Evolutionary conservation across 352 stramenopile species (phyloP).

Genomic region (Elongisporangium senticosum): DNA sequence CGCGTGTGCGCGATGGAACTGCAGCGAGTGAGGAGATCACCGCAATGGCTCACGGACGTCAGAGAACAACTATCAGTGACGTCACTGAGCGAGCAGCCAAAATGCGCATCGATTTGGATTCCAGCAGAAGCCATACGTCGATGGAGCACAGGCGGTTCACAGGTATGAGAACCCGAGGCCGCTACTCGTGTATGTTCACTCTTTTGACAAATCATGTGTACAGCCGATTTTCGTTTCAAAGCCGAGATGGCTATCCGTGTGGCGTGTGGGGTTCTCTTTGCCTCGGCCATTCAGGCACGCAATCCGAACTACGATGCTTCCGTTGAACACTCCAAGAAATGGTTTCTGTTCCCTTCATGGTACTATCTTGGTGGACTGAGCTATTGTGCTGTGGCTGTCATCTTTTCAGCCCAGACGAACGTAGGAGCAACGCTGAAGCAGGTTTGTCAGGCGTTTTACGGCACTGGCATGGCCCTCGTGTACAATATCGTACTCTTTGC

Average conservation of each 20-base stretch:
- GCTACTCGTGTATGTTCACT: slow-evolving; percentile 27
- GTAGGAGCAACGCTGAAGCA: slow-evolving; percentile 59
- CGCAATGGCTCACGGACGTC: slow-evolving; percentile 20
- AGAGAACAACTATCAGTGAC: no score
- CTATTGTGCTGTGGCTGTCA: slow-evolving; percentile 58
- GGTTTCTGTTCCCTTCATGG: slow-evolving; percentile 65
- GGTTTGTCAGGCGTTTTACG: slow-evolving; percentile 74
- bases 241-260: slow-evolving; percentile 64
- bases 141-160: slow-evolving; percentile 19
- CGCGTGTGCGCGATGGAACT: slow-evolving; percentile 35
- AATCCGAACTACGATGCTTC: slow-evolving; percentile 38
- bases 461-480: slow-evolving; percentile 50
- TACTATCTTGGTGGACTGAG: slow-evolving; percentile 58
- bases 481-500: slow-evolving; percentile 64
- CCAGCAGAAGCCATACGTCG: slow-evolving; percentile 51
- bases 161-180: no score
- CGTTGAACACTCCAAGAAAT: slow-evolving; percentile 50
- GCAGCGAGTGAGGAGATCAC: slow-evolving; percentile 50
- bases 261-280: slow-evolving; percentile 57
- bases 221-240: slow-evolving; percentile 65
- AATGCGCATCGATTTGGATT: slow-evolving; percentile 56
- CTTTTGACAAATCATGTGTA: neutral
- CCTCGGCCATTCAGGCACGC: slow-evolving; percentile 62
- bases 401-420: slow-evolving; percentile 73
- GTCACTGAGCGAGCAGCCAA: slow-evolving; percentile 25